Base-by-base conservation (phyloP, 176 grass and related monocot genomes). In the Tuctoria greenei region DNA sequence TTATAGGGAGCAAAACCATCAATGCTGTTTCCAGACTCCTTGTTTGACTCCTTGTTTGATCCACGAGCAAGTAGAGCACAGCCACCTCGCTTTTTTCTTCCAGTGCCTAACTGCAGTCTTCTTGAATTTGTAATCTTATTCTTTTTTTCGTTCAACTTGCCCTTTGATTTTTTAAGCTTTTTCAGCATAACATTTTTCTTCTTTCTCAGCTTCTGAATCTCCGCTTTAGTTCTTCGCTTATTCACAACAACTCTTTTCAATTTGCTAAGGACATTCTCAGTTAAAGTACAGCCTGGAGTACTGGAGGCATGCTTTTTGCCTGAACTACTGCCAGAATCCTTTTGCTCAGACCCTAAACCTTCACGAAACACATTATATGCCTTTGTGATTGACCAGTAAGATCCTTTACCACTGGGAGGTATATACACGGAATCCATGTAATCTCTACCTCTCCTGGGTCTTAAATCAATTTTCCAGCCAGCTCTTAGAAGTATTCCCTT, bases 301-400 rank as follows among this genome's bases (percentile, higher is more conserved):
- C 60, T 17, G 49, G 74, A 51, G 74, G 28, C 41, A 44, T 78
- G 24, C 5, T 5, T 54, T 79, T 81, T 71, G 24, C 71, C 17
- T 39, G 49, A 64, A 78, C 79, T 85, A 56, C 67, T 70, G 28
- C 67, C 81, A 81, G 76, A 74, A 72, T 76, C 76, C 64, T 83
- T 83, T 25, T 78, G 49, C n/a, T 66, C 73, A 71, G 15, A 85
- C 36, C 79, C 59, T 77, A 72, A 64, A 68, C 67, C 50, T 66
- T 81, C 49, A 2, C 65, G 57, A 85, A 86, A 99, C 20, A 36
- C 41, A 44, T 71, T 47, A 74, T 99, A 99, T 59, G 96, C 89
- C 72, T 95, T 99, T 75, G 92, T 99, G 64, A 99, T 75, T 71
- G 96, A 99, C 96, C 96, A 99, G 76, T 92, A 93, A 73, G 91